Conservation (phyloP, 768 basidiomycete genomes). For the Naganishia randhawae region DNA sequence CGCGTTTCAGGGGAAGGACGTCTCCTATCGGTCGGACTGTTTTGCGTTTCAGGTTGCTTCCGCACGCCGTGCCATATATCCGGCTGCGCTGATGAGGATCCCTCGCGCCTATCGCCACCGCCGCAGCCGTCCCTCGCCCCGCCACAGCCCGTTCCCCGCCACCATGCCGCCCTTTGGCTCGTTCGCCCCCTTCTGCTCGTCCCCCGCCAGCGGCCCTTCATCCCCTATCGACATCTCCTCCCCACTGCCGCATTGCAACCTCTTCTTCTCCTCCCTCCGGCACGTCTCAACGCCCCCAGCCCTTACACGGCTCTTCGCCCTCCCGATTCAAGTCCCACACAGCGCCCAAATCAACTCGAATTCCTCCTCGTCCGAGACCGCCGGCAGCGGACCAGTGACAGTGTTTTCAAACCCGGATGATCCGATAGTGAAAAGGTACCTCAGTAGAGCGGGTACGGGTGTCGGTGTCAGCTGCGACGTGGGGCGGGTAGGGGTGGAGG, state of each 20-base stretch:
- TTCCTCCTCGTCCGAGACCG: background rate
- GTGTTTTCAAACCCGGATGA: conserved; percentile 41
- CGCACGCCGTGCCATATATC: too few species aligned
- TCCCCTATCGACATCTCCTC: conserved; percentile 66
- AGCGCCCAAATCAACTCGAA: conserved; percentile 34
- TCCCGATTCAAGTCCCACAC: conserved; percentile 24
- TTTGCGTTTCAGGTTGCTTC: conserved; percentile 23
- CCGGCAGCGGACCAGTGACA: conserved; percentile 4
- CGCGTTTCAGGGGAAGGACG: conserved; percentile 4
- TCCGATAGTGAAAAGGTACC: conserved; percentile 52
- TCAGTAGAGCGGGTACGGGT: conserved; percentile 68
- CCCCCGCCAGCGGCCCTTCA: conserved; percentile 52
- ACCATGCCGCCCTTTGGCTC: conserved; percentile 27
- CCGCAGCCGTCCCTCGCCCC: background rate
- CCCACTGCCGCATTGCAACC: conserved; percentile 87
- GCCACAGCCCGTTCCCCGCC: background rate
- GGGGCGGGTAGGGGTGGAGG: conserved; percentile 57
- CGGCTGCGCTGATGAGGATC: too few species aligned
- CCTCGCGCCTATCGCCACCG: too few species aligned
- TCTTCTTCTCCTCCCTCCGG: conserved; percentile 80
- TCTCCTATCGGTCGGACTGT: background rate
- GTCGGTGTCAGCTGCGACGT: conserved; percentile 79
- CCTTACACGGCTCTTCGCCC: conserved; percentile 32
- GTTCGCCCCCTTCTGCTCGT: conserved; percentile 28
- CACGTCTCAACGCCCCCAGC: conserved; percentile 34